Evolutionary conservation across 1,284 basidiomycete genomes (phyloP).

Genomic region (Cryptococcus sp.): DNA sequence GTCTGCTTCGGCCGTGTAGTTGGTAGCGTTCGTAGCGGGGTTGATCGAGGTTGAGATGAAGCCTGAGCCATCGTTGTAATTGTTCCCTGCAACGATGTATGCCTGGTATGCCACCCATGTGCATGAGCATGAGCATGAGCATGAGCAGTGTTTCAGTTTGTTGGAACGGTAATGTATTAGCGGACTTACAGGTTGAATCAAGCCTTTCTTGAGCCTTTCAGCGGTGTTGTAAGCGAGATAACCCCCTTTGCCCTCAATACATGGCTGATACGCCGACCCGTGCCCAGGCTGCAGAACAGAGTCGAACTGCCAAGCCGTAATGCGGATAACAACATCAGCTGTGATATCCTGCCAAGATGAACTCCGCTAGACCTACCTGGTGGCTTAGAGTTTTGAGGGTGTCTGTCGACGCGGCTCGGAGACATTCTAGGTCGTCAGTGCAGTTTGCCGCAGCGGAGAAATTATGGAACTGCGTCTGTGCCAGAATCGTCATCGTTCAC

Average conservation of each 20-base stretch:
- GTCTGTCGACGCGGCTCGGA: conserved; percentile 13
- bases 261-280: conserved; percentile 20
- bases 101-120: background rate
- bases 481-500: background rate
- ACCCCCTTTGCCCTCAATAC: conserved; percentile 18
- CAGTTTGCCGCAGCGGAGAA: conserved; percentile 18
- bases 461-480: conserved; percentile 18
- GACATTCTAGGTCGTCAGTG: conserved; percentile 16
- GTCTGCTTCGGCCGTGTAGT: conserved; percentile 16
- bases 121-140: background rate
- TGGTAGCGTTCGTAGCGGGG: conserved; percentile 12
- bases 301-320: conserved; percentile 6
- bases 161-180: background rate
- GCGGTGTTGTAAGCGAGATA: conserved; percentile 18
- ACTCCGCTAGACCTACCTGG: conserved; percentile 8
- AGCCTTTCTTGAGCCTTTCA: conserved; percentile 14
- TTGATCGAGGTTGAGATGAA: conserved; percentile 15
- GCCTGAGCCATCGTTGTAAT: conserved; percentile 20
- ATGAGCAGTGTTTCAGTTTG: background rate
- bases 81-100: conserved; percentile 16
- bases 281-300: conserved; percentile 10
- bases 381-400: conserved; percentile 15
- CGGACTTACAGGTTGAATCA: conserved; percentile 8
- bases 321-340: background rate
- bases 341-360: too few species aligned